Base-by-base conservation (phyloP, 129 eudicot species). In the Logfia minima region DNA sequence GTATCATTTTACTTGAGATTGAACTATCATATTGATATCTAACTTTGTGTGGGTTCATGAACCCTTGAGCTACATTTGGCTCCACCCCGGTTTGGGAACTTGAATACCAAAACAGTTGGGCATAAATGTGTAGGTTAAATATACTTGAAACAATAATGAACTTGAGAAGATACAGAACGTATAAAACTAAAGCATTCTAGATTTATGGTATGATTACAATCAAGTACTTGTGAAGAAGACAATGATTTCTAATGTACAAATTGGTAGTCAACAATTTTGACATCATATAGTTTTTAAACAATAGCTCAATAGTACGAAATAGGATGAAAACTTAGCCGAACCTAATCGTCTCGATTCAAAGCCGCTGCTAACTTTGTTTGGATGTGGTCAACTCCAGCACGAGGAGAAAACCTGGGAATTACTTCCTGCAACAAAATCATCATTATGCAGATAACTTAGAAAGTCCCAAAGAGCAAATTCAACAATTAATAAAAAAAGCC, bases 331-430 rank as follows among this genome's bases (percentile, higher is more conserved):
- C 53, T 61, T 5, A 21, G 29, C 2, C 9, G 13, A 17, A 51
- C 52, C 71, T 80, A 81, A 75, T 29, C 32, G 71, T 81, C 84
- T 67, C 61, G 79, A 77, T 66, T 76, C 55, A 93, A 84, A 41
- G 87, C 87, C 29, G 88, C 95, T 67, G 91, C 90, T 62, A 93
- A 65, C 84, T 93, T 90, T 79, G 88, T 87, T 29, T 90, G 95
- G 60, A 93, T 78, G 72, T 87, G 83, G 72, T 90, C 98, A 9
- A 87, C 92, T 58, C 88, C 86, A 56, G 89, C 90, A 68, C 98
- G 98, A 41, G 98, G 98, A 63, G 98, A 93, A 77, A 93, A 82
- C 77, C 96, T 84, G 9, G 96, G 98, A 75, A 93, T 92, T 62
- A 75, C 71, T 80, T 90, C 98, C 98, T 92, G 90, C 86, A 87